Percentiles rank a stretch among this genome's conserved stretches.
These are phyloP conservation scores for Plantago coronopus DNA, from an alignment of 305 asterid species.

Conservation along the genomic window DNA sequence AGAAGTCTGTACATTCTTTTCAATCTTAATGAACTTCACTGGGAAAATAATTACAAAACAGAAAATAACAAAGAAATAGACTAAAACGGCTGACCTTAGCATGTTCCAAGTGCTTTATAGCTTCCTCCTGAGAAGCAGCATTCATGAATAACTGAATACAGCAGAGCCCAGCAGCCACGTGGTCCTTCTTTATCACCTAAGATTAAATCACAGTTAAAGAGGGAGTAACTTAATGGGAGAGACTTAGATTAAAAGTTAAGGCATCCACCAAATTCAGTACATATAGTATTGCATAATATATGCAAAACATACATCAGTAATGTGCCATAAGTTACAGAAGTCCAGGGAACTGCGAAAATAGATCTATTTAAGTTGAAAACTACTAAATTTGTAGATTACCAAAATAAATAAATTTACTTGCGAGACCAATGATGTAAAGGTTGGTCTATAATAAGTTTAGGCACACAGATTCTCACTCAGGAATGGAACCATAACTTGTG, in stretches of 20 bases:
- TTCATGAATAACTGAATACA: constrained; percentile 94
- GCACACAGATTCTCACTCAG: too few relatives aligned
- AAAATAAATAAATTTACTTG: too few relatives aligned
- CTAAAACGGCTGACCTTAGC: constrained; percentile 61
- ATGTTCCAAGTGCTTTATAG: constrained; percentile 80
- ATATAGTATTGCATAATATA: too few relatives aligned
- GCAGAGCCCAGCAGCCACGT: constrained; percentile 94
- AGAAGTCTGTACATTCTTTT: constrained; percentile 6
- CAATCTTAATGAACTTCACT: constrained; percentile 18
- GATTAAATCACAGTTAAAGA: constrained; percentile 25
- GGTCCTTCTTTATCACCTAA: constrained; percentile 91
- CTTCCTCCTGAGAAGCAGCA: constrained; percentile 89
- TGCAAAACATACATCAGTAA: neutral
- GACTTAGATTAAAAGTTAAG: too few relatives aligned
- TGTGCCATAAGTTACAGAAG: neutral
- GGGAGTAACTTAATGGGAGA: constrained; percentile 14
- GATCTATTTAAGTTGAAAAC: neutral
- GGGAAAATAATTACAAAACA: constrained; percentile 7
- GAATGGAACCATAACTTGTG: too few relatives aligned
- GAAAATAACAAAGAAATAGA: constrained; percentile 15
- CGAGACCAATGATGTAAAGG: too few relatives aligned
- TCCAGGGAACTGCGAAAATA: neutral
- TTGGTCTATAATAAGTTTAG: too few relatives aligned
- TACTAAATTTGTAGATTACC: too few relatives aligned
- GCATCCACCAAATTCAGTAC: too few relatives aligned